phyloP scores from a whole-genome alignment of 179 eudicot species.

The Spinacia oleracea region DNA sequence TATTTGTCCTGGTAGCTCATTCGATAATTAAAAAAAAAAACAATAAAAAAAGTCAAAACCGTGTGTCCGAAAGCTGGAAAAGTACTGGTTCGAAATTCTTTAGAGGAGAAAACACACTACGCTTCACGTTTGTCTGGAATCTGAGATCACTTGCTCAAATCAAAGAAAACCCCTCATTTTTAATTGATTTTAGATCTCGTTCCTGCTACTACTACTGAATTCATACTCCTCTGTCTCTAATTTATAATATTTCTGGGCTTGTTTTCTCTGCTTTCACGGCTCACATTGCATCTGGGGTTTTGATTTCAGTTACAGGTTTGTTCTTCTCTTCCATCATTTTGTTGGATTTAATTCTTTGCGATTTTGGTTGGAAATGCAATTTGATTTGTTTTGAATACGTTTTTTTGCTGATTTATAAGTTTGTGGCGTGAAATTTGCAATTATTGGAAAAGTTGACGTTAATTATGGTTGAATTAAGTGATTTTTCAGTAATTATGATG shows the following conservation, averaged over 20 bases:
- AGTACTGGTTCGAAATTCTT: too few species aligned
- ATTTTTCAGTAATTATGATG: not conserved
- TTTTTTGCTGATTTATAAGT: not conserved
- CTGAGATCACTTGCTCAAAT: too few species aligned
- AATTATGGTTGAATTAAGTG: not conserved
- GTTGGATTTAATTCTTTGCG: not conserved
- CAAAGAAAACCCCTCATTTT: not conserved
- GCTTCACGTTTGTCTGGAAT: too few species aligned
- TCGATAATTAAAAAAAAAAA: too few species aligned
- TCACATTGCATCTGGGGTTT: slow-evolving; percentile 21
- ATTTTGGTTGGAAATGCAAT: not conserved
- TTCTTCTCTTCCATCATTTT: not conserved
- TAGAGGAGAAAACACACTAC: too few species aligned
- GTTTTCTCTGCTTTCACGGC: not conserved
- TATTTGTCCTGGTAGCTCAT: too few species aligned
- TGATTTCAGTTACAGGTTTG: slow-evolving; percentile 13
- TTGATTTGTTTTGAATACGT: not conserved
- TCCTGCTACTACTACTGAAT: slow-evolving; percentile 9
- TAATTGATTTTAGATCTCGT: slow-evolving; percentile 25
- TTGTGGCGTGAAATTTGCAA: slow-evolving; percentile 8
- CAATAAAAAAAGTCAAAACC: too few species aligned
- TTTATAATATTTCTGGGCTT: not conserved
- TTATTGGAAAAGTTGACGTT: not conserved
- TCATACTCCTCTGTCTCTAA: not conserved
- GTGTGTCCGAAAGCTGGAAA: too few species aligned